A percentile compares a stretch with the other conserved stretches of the same genome.
These are phyloP conservation scores for Populus davidiana DNA, from an alignment of 345 rosid species.

Conservation along the genomic window DNA sequence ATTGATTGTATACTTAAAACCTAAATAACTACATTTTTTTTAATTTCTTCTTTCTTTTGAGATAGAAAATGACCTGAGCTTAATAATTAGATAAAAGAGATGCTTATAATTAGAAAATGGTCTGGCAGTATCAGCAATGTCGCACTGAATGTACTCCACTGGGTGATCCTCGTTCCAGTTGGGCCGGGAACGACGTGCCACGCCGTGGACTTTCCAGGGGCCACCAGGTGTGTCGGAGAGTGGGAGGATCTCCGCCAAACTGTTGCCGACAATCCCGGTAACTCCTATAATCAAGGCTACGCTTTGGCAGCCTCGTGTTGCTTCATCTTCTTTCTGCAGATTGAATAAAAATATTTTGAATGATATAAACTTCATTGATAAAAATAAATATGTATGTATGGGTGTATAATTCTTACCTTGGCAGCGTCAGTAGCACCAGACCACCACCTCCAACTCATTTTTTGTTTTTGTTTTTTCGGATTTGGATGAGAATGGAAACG, in stretches of 20 bases:
- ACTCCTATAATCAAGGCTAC: conserved; percentile 77
- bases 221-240: conserved; percentile 86
- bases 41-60: no score
- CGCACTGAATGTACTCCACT: conserved; percentile 83
- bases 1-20: no score
- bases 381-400: not conserved
- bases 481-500: not conserved
- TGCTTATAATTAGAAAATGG: no score
- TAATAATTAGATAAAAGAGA: no score
- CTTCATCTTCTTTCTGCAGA: conserved; percentile 69
- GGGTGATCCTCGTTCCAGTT: conserved; percentile 69
- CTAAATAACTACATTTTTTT: no score
- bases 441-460: conserved; percentile 38
- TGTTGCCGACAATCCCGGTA: conserved; percentile 89
- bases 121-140: conserved; percentile 47
- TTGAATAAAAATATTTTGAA: not conserved
- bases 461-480: not conserved
- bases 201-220: conserved; percentile 94
- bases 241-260: conserved; percentile 86
- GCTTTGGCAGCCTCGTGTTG: conserved; percentile 50
- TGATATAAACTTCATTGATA: not conserved
- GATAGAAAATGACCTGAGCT: no score
- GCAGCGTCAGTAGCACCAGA: conserved; percentile 45
- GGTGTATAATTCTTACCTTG: conserved; percentile 6
- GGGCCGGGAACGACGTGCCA: conserved; percentile 82